A percentile compares a stretch with the other conserved stretches of the same genome.
Evolutionary conservation across 768 basidiomycete genomes (phyloP).

Genomic region (Suillus plorans): DNA sequence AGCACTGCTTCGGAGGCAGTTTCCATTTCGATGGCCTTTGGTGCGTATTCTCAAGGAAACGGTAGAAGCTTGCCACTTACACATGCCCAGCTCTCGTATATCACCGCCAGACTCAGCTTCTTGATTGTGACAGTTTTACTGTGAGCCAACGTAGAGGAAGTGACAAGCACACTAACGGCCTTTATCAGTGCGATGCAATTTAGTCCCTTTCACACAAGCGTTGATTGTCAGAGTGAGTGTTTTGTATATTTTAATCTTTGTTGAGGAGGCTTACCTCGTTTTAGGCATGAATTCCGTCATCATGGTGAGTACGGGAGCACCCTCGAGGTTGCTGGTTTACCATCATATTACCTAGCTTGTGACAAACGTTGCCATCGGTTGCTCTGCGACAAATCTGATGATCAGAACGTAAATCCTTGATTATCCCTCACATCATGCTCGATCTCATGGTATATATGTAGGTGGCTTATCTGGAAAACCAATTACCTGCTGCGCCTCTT

Average conservation of each 20-base stretch:
- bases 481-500: neutral
- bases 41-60: neutral
- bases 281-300: neutral
- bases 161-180: neutral
- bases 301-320: neutral
- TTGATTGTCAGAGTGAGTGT: neutral
- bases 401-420: neutral
- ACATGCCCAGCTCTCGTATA: neutral
- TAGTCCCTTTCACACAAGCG: neutral
- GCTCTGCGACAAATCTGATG: slow-evolving; percentile 1
- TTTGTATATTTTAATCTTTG: neutral
- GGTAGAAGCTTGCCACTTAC: neutral
- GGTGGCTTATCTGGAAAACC: slow-evolving; percentile 2
- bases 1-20: neutral
- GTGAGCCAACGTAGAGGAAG: neutral
- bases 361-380: neutral
- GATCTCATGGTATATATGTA: neutral
- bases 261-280: neutral
- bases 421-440: neutral
- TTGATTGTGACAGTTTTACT: neutral
- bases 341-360: neutral
- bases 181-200: neutral
- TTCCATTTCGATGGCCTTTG: slow-evolving; percentile 1
- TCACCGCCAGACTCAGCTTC: neutral
- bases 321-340: no score